Evolutionary conservation across 225 moss, liverwort and hornwort species (phyloP), one percentile per base, ranked within the genome.

Genomic region (Physcomitrium patens): DNA sequence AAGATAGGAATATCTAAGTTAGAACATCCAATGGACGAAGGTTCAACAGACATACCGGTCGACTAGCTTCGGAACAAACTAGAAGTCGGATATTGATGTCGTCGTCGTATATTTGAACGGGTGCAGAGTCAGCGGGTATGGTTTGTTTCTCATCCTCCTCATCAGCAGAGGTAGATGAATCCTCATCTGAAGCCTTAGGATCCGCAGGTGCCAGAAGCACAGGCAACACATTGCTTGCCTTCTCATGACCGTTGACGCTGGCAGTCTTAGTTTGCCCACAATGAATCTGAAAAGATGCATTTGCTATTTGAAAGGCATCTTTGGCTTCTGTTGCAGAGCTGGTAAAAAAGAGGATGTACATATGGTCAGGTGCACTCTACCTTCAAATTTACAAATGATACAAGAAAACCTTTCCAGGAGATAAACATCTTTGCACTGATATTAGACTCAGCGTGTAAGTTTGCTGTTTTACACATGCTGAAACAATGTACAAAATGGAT

Each of bases 31-130:
- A 68, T 47, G 48, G 47, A 65, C 19, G 54, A 8, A 76, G 76
- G 62, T 31, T 68, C 43, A 5, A 67, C 17, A 10, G 50, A 55
- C 55, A 56, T 85, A 97, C 96, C 78, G 89, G 94, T 83, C 87
- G 89, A 80, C 79, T 87, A 41, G 92, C 86, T 86, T 91, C 97
- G 76, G 92, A 91, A 79, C 94, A 94, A 57, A 94, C 90, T 42
- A 97, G 83, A 74, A 97, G 77, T 53, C 97, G 90, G 71, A 97
- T 70, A 75, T 86, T 85, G 63, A 87, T 83, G 51, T 94, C 93
- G 49, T 97, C 97, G 58, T 97, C 94, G 73, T 94, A 97, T 7
- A 97, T 79, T 83, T 97, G 92, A 31, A 97, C 92, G 23, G 94
- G 86, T 49, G 94, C 89, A 81, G 86, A 67, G 10, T 84, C 82